Conservation (phyloP, 139 green algal species). For the Chlorella sp. region DNA sequence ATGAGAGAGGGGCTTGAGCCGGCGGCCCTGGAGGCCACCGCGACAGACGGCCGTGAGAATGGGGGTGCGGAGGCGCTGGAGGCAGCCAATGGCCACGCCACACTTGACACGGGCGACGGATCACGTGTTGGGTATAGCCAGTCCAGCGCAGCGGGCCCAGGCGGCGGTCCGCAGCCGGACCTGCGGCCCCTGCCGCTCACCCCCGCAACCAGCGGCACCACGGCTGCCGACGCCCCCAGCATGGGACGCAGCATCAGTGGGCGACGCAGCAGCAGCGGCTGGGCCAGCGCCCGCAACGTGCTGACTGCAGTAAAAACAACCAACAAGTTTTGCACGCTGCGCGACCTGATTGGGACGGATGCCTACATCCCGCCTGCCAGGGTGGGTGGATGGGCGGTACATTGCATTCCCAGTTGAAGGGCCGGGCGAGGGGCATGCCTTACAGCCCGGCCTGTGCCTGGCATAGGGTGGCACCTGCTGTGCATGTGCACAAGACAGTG, state of each 20-base stretch:
- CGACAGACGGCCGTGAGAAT: background rate
- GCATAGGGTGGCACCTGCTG: background rate
- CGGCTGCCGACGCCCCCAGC: too few species aligned
- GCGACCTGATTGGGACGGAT: conserved; percentile 11
- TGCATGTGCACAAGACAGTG: too few species aligned
- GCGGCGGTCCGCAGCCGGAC: too few species aligned
- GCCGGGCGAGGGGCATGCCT: too few species aligned
- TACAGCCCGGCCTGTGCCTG: too few species aligned
- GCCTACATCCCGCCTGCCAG: background rate
- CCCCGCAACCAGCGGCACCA: too few species aligned
- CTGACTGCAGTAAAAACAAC: background rate
- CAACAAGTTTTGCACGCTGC: background rate
- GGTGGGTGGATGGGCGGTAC: background rate
- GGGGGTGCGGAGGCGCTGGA: background rate
- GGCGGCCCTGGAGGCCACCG: background rate
- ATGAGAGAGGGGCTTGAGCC: too few species aligned
- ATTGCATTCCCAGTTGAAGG: too few species aligned
- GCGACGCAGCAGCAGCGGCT: background rate
- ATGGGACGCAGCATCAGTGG: too few species aligned
- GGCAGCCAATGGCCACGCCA: background rate
- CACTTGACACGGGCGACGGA: background rate
- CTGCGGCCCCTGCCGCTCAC: too few species aligned
- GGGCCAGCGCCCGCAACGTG: background rate
- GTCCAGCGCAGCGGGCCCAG: too few species aligned
- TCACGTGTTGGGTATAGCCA: background rate